Evolutionary conservation across 306 rosid species (phyloP).

Genomic region (Cucumis hystrix): DNA sequence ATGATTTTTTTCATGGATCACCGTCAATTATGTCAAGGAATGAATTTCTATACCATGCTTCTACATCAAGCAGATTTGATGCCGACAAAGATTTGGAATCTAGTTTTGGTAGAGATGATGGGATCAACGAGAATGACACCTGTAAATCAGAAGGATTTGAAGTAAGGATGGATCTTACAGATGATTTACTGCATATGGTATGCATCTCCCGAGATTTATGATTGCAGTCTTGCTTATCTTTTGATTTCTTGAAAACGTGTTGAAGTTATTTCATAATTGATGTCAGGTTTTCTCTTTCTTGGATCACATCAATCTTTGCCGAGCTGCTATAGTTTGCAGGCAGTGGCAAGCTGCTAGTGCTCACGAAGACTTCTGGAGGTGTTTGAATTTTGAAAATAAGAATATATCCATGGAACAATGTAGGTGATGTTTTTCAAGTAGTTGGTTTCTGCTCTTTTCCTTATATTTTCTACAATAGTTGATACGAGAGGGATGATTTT

Average conservation of each 20-base stretch:
- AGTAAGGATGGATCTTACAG: constrained; percentile 92
- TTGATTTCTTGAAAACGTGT: not conserved
- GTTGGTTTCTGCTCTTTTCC: not conserved
- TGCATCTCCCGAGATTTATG: not conserved
- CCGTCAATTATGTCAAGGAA: constrained; percentile 17
- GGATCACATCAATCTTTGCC: constrained; percentile 81
- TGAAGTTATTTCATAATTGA: constrained; percentile 1
- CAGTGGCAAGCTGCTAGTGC: constrained; percentile 96
- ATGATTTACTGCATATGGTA: constrained; percentile 95
- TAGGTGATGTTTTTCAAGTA: constrained; percentile 24
- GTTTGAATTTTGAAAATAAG: constrained; percentile 77
- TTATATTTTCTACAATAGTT: not conserved
- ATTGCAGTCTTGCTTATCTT: not conserved
- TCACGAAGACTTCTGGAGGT: constrained; percentile 95
- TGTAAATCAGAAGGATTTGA: constrained; percentile 46
- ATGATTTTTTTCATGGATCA: constrained; percentile 20
- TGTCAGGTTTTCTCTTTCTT: constrained; percentile 88
- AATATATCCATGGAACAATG: constrained; percentile 84
- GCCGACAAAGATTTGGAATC: constrained; percentile 29
- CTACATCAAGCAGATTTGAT: constrained; percentile 19
- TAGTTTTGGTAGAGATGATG: constrained; percentile 33
- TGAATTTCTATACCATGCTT: constrained; percentile 30
- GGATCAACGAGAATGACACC: constrained; percentile 25
- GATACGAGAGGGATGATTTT: not conserved
- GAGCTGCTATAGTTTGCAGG: constrained; percentile 84